Evolutionary conservation across 1,139 yeast genomes (phyloP).

Genomic region (Yamadazyma dushanensis): DNA sequence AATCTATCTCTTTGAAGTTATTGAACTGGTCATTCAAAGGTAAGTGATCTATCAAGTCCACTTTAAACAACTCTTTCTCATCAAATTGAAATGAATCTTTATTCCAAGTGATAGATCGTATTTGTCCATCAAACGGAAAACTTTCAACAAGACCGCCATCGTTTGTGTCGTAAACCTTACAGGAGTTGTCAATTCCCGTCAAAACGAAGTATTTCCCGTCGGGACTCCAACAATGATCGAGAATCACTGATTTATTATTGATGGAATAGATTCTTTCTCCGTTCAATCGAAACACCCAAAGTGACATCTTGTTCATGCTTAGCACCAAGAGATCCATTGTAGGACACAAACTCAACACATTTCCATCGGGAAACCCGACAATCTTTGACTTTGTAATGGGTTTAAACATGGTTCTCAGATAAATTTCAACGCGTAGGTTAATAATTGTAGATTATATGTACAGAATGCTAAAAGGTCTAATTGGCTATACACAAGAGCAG

Average conservation of each 20-base stretch:
- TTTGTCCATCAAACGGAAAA: slow-evolving; percentile 17
- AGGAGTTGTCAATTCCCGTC: slow-evolving; percentile 43
- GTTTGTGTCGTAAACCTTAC: slow-evolving; percentile 51
- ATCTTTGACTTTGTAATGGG: slow-evolving; percentile 15
- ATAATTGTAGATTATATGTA: neutral
- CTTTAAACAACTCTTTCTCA: slow-evolving; percentile 22
- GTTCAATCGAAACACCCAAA: slow-evolving; percentile 54
- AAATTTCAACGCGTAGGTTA: neutral
- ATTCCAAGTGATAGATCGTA: slow-evolving; percentile 29
- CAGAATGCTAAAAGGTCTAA: slow-evolving; percentile 3
- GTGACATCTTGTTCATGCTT: slow-evolving; percentile 46
- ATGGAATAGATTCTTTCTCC: slow-evolving; percentile 58
- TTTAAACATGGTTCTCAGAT: slow-evolving; percentile 13
- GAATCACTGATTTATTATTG: slow-evolving; percentile 36
- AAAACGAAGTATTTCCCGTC: slow-evolving; percentile 46
- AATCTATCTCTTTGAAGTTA: slow-evolving; percentile 10
- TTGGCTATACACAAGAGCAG: no score
- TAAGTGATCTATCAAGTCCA: slow-evolving; percentile 26
- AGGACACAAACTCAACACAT: slow-evolving; percentile 54
- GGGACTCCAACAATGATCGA: slow-evolving; percentile 34
- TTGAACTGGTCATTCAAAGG: slow-evolving; percentile 23
- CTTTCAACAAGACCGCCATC: slow-evolving; percentile 41
- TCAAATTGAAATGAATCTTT: slow-evolving; percentile 6
- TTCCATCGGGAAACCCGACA: slow-evolving; percentile 43
- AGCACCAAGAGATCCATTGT: slow-evolving; percentile 53